phyloP scores from a whole-genome alignment of 352 stramenopile species.

The Phytophthora colocasiae region DNA sequence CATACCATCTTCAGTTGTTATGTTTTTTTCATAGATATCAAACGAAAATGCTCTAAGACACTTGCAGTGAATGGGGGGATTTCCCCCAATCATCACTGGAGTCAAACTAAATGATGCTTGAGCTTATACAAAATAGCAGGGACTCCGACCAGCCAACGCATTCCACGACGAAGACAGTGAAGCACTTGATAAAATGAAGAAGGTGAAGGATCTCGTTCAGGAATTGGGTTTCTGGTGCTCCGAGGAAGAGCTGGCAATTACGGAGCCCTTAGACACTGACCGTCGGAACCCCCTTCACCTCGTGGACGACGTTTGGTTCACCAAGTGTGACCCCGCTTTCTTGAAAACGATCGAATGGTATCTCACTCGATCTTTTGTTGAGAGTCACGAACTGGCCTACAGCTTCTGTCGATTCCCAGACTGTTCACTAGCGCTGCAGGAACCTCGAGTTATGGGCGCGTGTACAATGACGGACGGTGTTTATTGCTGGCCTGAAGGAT shows the following conservation, averaged over 20 bases:
- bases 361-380: slow-evolving; percentile 65
- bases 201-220: slow-evolving; percentile 1
- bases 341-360: slow-evolving; percentile 61
- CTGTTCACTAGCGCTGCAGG: slow-evolving; percentile 44
- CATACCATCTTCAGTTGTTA: too few species aligned
- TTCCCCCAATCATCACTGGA: too few species aligned
- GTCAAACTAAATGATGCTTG: too few species aligned
- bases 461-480: slow-evolving; percentile 80
- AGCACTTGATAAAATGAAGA: too few species aligned
- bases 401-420: slow-evolving; percentile 77
- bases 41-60: too few species aligned
- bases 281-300: slow-evolving; percentile 56
- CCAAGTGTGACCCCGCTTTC: slow-evolving; percentile 12
- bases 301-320: slow-evolving; percentile 63
- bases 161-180: too few species aligned
- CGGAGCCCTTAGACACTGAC: slow-evolving; percentile 12
- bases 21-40: too few species aligned
- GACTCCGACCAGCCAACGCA: too few species aligned
- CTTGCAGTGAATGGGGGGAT: too few species aligned
- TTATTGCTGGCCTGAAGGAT: slow-evolving; percentile 83
- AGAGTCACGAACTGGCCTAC: slow-evolving; percentile 85
- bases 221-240: slow-evolving; percentile 69
- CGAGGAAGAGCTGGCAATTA: slow-evolving; percentile 6
- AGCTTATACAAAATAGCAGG: too few species aligned
- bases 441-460: slow-evolving; percentile 67